Base-by-base conservation (phyloP, 495 filamentous ascomycete genomes). In the Recurvomyces mirabilis region DNA sequence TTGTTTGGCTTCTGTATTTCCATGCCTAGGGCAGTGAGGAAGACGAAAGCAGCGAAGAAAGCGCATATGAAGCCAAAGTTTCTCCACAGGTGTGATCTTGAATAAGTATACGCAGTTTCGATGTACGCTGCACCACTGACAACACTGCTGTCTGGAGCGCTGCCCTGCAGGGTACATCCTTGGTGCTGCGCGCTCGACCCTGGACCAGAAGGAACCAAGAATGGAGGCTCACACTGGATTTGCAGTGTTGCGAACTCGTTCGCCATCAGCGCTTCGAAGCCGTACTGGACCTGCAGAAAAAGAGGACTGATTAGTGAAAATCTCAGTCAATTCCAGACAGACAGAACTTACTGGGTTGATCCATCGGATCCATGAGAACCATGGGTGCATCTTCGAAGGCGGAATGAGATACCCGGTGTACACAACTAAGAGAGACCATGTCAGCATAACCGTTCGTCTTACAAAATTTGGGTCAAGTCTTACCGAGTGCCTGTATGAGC, bases 391-490 rank as follows among this genome's bases (percentile, higher is more conserved):
- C 14, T 38, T 19, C 4, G 19, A 10, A 7, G 35, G 35, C 23
- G 83, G 81, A 29, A 93, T 82, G 7, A 84, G 62, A 58, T 81
- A 94, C 21, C 85, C 85, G 11, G 82, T 87, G 57, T 89, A 94
- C 4, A 93, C 79, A 38, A 91, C 60, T 10, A 87, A n/a, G n/a
- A n/a, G n/a, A n/a, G n/a, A n/a, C n/a, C n/a, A n/a, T n/a, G n/a
- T n/a, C n/a, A n/a, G n/a, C n/a, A n/a, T n/a, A n/a, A n/a, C n/a
- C n/a, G n/a, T n/a, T n/a, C n/a, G n/a, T n/a, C n/a, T n/a, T n/a
- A n/a, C n/a, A n/a, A n/a, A n/a, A n/a, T n/a, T n/a, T n/a, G n/a
- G n/a, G n/a, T n/a, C n/a, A n/a, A n/a, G n/a, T n/a, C n/a, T n/a
- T n/a, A n/a, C n/a, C n/a, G n/a, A n/a, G 59, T 1, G 71, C 72